Percentiles rank a stretch among this genome's conserved stretches.
Evolutionary conservation across 768 basidiomycete genomes (phyloP).

Genomic region (Boletus fagicola): DNA sequence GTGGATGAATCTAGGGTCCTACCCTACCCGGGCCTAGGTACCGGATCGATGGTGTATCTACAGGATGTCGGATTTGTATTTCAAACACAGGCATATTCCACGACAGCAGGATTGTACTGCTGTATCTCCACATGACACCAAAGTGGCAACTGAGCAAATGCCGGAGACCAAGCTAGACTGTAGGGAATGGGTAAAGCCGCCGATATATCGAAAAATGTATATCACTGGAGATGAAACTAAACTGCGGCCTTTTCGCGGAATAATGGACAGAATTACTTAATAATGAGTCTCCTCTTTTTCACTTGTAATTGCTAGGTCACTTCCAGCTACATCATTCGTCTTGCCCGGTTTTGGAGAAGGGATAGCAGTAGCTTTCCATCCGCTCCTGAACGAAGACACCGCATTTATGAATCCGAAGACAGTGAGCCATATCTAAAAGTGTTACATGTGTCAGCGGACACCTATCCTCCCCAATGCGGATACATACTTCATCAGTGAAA

Average conservation of each 20-base stretch:
- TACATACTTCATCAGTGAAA: conserved; percentile 61
- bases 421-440: conserved; percentile 37
- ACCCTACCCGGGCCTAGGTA: too few species aligned
- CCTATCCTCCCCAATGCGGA: neutral
- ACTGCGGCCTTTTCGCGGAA: neutral
- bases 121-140: neutral
- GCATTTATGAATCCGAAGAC: conserved; percentile 49
- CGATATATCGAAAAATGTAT: neutral
- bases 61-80: neutral
- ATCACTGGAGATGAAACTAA: neutral
- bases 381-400: conserved; percentile 60
- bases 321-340: neutral
- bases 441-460: conserved; percentile 3
- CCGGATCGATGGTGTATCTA: neutral
- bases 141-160: neutral
- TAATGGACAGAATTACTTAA: conserved; percentile 2
- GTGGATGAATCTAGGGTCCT: neutral
- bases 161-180: neutral
- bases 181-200: neutral
- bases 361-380: conserved; percentile 66
- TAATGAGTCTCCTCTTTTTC: conserved; percentile 14
- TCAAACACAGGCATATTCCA: neutral
- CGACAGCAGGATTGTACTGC: neutral
- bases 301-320: neutral
- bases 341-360: conserved; percentile 6